Base-by-base conservation (phyloP, 306 rosid genomes). In the Sophora flavescens region DNA sequence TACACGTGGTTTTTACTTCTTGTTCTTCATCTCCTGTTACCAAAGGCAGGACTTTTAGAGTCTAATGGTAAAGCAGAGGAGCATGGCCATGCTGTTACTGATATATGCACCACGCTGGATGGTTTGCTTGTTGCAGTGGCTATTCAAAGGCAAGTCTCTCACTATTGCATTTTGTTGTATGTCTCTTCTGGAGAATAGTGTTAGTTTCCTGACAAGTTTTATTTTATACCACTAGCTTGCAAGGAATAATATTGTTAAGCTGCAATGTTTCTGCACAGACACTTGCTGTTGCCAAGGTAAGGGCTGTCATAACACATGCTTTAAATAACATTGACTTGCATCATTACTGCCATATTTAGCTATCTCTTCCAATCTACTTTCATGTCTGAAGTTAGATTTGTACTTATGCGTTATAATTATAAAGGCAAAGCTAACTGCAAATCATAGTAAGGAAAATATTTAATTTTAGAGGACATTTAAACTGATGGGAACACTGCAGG, bases 11-110 rank as follows among this genome's bases (percentile, higher is more conserved):
- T 38, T 81, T 87, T 72, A 82, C 81, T 74, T 70, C 26, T 69
- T 75, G 13, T 32, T 74, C 72, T 70, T 74, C 70, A 30, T 61
- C 59, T 78, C 41, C 77, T 84, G 82, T 58, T 86, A 67, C 76
- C 76, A 83, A 89, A 95, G 99, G 97, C 94, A 87, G 99, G 90
- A 76, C 84, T 86, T 66, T n/a, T 87, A 75, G 97, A 84, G 71
- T 86, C 89, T 32, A 79, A 87, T 45, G 91, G 82, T 44, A 77
- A 75, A 38, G 86, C 82, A 75, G 86, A 83, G 76, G 93, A 91
- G 32, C 84, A 81, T 67, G 76, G 66, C 80, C 81, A 84, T 61
- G 92, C 93, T 41, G 78, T 92, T 77, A 92, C 92, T 33, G 83
- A 86, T 83, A 65, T 95, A 56, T 91, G 93, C 84, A 86, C 90